Conservation (phyloP, 163 green algal species). For the Scenedesmus sp. region DNA sequence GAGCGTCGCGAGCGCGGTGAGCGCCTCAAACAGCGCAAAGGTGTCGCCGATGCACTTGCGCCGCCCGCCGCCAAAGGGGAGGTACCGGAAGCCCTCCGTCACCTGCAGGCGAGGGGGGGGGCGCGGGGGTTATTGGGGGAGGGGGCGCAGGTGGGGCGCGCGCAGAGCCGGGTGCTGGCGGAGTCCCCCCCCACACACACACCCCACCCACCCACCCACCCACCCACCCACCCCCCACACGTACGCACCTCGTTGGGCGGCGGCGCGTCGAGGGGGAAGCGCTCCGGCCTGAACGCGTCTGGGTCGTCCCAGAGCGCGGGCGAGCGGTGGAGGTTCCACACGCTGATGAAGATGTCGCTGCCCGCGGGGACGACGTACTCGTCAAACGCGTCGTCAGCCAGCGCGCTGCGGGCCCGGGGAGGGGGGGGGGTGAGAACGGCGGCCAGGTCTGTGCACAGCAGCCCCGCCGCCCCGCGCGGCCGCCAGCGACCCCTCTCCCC, state of each 20-base stretch:
- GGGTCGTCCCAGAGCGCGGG: constrained; percentile 82
- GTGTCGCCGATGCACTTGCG: constrained; percentile 98
- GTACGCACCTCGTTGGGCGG: constrained; percentile 66
- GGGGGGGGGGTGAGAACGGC: no score
- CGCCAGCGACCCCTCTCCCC: background rate
- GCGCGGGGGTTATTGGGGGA: background rate
- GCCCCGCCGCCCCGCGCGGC: no score
- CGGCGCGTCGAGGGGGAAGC: constrained; percentile 65
- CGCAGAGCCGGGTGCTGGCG: background rate
- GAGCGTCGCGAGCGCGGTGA: constrained; percentile 85
- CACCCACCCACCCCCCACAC: background rate
- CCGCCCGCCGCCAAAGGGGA: constrained; percentile 94
- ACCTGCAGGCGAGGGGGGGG: constrained; percentile 68
- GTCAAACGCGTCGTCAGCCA: constrained; percentile 76
- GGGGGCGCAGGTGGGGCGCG: background rate
- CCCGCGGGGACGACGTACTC: constrained; percentile 70
- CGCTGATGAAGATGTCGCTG: constrained; percentile 95
- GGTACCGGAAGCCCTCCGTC: constrained; percentile 84
- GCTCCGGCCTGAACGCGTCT: constrained; percentile 87
- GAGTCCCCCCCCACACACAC: background rate
- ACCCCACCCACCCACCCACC: background rate
- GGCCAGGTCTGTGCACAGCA: no score
- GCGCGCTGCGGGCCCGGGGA: constrained; percentile 38
- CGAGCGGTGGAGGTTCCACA: constrained; percentile 93
- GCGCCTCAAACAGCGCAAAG: constrained; percentile 94